Evolutionary conservation across 2,329 filamentous ascomycete genomes (phyloP).

Genomic region (Penicillium sp.): DNA sequence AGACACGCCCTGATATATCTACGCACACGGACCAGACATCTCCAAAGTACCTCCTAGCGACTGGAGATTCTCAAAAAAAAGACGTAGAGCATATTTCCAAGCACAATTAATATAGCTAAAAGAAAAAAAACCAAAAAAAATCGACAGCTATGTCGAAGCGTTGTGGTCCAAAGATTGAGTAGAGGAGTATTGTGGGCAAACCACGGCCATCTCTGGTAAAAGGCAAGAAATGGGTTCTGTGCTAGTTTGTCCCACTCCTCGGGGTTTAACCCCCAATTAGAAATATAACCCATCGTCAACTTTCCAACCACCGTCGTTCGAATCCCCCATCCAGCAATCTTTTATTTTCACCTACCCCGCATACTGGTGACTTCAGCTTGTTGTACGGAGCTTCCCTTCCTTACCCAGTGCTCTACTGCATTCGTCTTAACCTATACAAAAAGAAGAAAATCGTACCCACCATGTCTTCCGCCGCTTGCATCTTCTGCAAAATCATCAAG

Average conservation of each 20-base stretch:
- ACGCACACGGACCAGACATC: neutral
- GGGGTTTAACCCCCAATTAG: neutral
- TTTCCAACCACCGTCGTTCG: conserved; percentile 24
- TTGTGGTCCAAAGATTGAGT: conserved; percentile 54
- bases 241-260: conserved; percentile 66
- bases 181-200: conserved; percentile 57
- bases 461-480: conserved; percentile 60
- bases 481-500: conserved; percentile 99
- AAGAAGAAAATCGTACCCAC: neutral
- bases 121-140: conserved; percentile 31
- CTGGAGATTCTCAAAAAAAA: neutral
- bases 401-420: neutral
- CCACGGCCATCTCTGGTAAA: conserved; percentile 77
- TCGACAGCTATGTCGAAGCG: conserved; percentile 45
- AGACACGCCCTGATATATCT: neutral
- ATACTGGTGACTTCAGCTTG: conserved; percentile 16
- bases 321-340: conserved; percentile 13
- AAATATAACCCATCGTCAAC: conserved; percentile 5
- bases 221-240: conserved; percentile 71
- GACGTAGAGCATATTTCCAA: neutral
- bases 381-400: neutral
- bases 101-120: conserved; percentile 21
- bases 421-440: neutral
- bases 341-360: conserved; percentile 18
- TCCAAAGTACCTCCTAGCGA: neutral